Evolutionary conservation across 257 asterid genomes (phyloP).

Genomic region (Solanum etuberosum): DNA sequence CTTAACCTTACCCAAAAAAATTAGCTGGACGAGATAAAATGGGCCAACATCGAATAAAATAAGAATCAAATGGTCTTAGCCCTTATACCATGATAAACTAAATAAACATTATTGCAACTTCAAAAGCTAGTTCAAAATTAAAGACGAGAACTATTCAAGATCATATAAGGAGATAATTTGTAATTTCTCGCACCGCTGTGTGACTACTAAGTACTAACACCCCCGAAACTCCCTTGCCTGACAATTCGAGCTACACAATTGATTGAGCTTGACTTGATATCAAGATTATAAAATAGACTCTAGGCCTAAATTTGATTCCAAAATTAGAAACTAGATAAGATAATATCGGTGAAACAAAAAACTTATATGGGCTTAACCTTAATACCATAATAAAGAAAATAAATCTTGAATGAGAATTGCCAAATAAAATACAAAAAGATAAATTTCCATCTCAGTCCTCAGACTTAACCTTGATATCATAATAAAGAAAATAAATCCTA

Average conservation of each 20-base stretch:
- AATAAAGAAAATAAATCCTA: neutral
- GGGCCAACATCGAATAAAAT: neutral
- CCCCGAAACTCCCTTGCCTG: neutral
- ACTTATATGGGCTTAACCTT: neutral
- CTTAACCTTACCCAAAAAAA: neutral
- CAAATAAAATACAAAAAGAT: too few species aligned
- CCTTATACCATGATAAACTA: neutral
- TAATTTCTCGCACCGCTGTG: neutral
- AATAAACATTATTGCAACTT: neutral
- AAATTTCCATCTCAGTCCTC: neutral
- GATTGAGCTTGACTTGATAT: neutral
- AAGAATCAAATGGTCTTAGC: neutral
- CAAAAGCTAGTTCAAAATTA: neutral
- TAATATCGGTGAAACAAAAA: neutral
- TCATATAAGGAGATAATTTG: neutral
- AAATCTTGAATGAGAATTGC: too few species aligned
- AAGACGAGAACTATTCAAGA: neutral
- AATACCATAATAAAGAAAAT: too few species aligned
- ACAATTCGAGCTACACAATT: neutral
- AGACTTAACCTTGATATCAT: too few species aligned
- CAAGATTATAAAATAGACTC: neutral
- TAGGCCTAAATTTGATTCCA: neutral
- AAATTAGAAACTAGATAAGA: neutral
- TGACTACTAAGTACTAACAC: neutral
- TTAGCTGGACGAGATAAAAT: neutral